These are phyloP conservation scores for Dacryopinax primogenitus DNA, from an alignment of 768 basidiomycete genomes.

Conservation along the genomic window DNA sequence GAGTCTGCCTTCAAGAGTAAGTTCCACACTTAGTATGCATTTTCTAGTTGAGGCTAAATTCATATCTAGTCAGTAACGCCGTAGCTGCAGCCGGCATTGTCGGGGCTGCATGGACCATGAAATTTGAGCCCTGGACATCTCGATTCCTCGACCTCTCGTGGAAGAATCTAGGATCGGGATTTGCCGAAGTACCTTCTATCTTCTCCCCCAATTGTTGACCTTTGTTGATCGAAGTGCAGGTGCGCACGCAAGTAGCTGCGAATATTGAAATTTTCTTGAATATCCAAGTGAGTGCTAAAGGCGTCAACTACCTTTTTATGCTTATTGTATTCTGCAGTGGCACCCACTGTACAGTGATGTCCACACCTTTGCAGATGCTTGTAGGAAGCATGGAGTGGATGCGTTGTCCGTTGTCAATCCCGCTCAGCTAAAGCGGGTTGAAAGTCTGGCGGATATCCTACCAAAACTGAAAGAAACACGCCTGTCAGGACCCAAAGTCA, in stretches of 20 bases:
- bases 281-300: slow-evolving; percentile 16
- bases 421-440: slow-evolving; percentile 34
- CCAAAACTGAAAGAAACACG: slow-evolving; percentile 61
- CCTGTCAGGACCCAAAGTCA: slow-evolving; percentile 73
- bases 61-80: slow-evolving; percentile 54
- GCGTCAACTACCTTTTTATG: slow-evolving; percentile 13
- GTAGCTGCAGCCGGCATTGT: slow-evolving; percentile 53
- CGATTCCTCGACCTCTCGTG: slow-evolving; percentile 59
- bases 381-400: slow-evolving; percentile 7
- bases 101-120: slow-evolving; percentile 50
- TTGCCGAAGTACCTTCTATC: slow-evolving; percentile 53
- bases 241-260: slow-evolving; percentile 3
- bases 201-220: slow-evolving; percentile 1
- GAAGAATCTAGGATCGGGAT: slow-evolving; percentile 64
- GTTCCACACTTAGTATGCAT: slow-evolving; percentile 21
- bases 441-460: slow-evolving; percentile 44
- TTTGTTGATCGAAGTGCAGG: not conserved
- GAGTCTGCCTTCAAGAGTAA: slow-evolving; percentile 80
- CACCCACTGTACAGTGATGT: slow-evolving; percentile 7
- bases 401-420: slow-evolving; percentile 11
- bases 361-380: slow-evolving; percentile 13
- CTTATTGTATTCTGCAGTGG: slow-evolving; percentile 19
- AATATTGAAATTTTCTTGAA: not conserved
- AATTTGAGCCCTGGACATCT: slow-evolving; percentile 54
- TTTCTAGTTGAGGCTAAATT: slow-evolving; percentile 9